These are phyloP conservation scores for Lipomyces yamanashiensis DNA, from an alignment of 805 yeast species.

Conservation along the genomic window DNA sequence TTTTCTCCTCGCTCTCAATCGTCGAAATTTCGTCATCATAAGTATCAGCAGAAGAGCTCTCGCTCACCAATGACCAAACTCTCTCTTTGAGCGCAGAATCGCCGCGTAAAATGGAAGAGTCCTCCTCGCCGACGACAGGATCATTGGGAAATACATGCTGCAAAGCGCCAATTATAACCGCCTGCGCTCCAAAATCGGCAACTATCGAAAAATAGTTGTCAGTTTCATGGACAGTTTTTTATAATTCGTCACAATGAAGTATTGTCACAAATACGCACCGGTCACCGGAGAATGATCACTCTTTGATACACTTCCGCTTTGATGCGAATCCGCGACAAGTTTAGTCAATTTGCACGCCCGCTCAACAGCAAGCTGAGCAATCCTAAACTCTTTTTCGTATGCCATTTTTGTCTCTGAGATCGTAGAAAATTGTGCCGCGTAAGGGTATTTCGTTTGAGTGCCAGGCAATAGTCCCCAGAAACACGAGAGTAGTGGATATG, in stretches of 20 bases:
- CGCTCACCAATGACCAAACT: constrained; percentile 64
- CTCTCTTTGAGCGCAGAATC: constrained; percentile 54
- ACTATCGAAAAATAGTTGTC: constrained; percentile 31
- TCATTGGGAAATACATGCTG: constrained; percentile 79
- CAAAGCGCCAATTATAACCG: constrained; percentile 84
- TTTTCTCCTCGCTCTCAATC: constrained; percentile 50
- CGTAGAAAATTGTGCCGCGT: background rate
- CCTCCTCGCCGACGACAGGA: constrained; percentile 93
- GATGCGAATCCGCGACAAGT: constrained; percentile 55
- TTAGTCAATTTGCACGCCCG: constrained; percentile 81
- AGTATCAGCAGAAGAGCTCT: constrained; percentile 46
- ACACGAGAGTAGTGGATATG: background rate
- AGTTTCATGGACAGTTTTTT: background rate
- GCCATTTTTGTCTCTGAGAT: constrained; percentile 30
- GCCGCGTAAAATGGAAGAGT: constrained; percentile 67
- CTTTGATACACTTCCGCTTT: constrained; percentile 59
- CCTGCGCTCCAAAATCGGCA: constrained; percentile 97
- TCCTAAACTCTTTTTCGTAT: constrained; percentile 67
- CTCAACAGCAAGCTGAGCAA: constrained; percentile 89
- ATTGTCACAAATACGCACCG: constrained; percentile 41
- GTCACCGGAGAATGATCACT: constrained; percentile 94
- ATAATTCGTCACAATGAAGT: no score
- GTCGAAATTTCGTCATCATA: constrained; percentile 41
- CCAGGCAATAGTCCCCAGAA: background rate
- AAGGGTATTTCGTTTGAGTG: background rate